Base-by-base conservation (phyloP, 2,329 filamentous ascomycete species). In the Coniochaeta ligniaria region DNA sequence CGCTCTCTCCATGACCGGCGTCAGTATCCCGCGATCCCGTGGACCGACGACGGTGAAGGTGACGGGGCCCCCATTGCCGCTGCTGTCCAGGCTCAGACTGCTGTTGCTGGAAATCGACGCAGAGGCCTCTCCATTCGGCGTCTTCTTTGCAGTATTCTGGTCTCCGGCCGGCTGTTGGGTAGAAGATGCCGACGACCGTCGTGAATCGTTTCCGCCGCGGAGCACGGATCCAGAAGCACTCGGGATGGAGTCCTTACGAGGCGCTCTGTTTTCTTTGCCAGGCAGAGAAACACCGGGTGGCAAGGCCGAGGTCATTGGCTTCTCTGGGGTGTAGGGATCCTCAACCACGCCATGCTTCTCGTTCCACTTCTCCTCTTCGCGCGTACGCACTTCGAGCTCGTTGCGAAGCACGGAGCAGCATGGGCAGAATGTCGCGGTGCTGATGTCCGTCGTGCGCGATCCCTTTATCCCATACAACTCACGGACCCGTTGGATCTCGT, bases 381-480 rank as follows among this genome's bases (percentile, higher is more conserved):
- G 64, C n/a, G 41, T 59, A 36, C 63, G 63, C 38, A 67, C 36
- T 45, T 67, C 65, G 33, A 63, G 57, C 8, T 65, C 63, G 56
- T 66, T 66, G 3, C 63, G 62, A 41, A 63, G 62, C 7, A 66
- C 41, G 11, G 65, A 65, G 58, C 65, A 67, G 16, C 62, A 61
- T 52, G 63, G 65, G 52, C 65, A 67, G 38, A 62, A 64, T 16
- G 66, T 64, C 2, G 63, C 65, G 35, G 60, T 63, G 57, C 36
- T 52, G 20, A 67, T 35, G 50, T 67, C 65, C 38, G 60, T 56
- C 20, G 52, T 35, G 31, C 60, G 60, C 54, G 54, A 62, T 17
- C 65, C 65, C 28, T 61, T 57, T 57, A 67, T 67, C 35, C 60
- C 60, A 31, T 67, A 67, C 24, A 47, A 59, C 20, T 63, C 20